Conservation (phyloP, 176 grass and related monocot genomes). For the Neostapfia colusana region DNA sequence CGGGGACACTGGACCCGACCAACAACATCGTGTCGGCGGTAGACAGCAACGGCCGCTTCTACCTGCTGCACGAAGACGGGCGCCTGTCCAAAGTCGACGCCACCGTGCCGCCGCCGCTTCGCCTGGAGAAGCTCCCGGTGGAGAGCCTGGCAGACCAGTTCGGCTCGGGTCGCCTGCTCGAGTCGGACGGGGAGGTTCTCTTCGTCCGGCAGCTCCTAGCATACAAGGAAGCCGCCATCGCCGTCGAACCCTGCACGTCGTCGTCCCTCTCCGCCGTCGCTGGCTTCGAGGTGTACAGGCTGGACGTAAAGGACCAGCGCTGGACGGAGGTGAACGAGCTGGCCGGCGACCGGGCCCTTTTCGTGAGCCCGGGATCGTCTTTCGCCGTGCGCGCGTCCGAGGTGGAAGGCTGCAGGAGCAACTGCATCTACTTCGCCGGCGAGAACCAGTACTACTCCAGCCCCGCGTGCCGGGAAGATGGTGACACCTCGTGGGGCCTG, state of each 20-base stretch:
- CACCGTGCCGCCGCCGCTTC: background rate
- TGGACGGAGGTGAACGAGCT: background rate
- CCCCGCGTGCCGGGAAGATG: background rate
- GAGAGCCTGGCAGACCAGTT: background rate
- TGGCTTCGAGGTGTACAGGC: conserved; percentile 12
- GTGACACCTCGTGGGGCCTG: background rate
- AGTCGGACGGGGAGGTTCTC: conserved; percentile 22
- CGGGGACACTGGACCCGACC: background rate
- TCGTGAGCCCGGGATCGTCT: conserved; percentile 1
- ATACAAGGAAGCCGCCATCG: background rate
- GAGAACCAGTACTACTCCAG: background rate
- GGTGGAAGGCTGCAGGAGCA: background rate
- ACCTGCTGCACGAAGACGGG: background rate
- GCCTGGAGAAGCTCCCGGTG: conserved; percentile 1
- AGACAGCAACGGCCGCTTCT: background rate
- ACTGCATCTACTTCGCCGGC: conserved; percentile 32
- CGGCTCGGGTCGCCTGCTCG: background rate
- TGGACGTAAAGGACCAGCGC: background rate
- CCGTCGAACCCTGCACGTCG: background rate
- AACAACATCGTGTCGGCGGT: background rate
- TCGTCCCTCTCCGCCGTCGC: background rate
- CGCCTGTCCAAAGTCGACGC: background rate
- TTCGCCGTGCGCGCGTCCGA: background rate
- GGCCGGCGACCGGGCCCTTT: background rate
- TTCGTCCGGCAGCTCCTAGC: background rate